Evolutionary conservation across 805 yeast species (phyloP).

Genomic region (Kazachstania taianensis): DNA sequence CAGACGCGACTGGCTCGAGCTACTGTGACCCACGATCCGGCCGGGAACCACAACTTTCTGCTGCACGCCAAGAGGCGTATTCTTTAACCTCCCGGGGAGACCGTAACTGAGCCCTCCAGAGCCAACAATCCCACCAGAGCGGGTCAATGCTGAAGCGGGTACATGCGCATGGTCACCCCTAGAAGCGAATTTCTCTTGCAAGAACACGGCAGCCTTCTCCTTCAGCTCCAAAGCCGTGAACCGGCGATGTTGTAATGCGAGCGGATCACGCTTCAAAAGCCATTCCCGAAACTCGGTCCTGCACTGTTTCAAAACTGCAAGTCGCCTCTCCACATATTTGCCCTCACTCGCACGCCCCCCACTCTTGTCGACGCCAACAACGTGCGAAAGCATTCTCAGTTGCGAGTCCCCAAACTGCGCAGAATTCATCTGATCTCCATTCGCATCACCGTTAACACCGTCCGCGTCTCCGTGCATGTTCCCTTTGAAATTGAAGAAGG

Average conservation of each 20-base stretch:
- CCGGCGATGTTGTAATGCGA: constrained; percentile 24
- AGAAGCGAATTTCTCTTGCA: constrained; percentile 16
- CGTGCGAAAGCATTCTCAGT: constrained; percentile 6
- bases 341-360: neutral
- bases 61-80: constrained; percentile 61
- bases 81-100: constrained; percentile 55
- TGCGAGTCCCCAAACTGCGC: constrained; percentile 3
- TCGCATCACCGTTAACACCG: neutral
- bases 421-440: neutral
- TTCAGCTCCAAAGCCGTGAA: constrained; percentile 28
- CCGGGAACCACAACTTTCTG: constrained; percentile 53
- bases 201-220: constrained; percentile 33
- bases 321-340: constrained; percentile 1
- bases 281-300: constrained; percentile 46
- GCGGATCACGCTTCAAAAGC: constrained; percentile 44
- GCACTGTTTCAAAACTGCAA: constrained; percentile 6
- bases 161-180: neutral
- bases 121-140: constrained; percentile 37
- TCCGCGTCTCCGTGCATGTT: constrained; percentile 2
- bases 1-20: no score
- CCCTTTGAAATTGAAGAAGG: constrained; percentile 22
- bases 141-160: no score
- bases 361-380: constrained; percentile 5
- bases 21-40: constrained; percentile 34
- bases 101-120: constrained; percentile 69